Conservation (phyloP, 148 eudicot genomes). For the Suaeda aralocaspica region DNA sequence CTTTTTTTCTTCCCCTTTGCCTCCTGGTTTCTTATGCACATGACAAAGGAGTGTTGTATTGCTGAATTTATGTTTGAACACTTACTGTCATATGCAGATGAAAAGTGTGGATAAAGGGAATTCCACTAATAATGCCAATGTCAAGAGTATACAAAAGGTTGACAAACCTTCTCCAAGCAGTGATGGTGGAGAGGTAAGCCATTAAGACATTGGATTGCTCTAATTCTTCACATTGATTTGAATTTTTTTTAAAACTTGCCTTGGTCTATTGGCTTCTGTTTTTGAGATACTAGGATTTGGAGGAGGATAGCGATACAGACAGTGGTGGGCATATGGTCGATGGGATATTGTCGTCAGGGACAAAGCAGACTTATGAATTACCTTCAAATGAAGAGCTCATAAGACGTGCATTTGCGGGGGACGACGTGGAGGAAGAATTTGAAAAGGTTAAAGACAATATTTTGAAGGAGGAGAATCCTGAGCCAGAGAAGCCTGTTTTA, state of each 20-base stretch:
- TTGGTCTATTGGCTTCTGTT: constrained; percentile 8
- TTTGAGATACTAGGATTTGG: constrained; percentile 41
- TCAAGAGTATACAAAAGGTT: constrained; percentile 29
- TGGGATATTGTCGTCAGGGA: constrained; percentile 69
- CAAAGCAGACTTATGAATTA: constrained; percentile 59
- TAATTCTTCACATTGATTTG: background rate
- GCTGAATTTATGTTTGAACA: background rate
- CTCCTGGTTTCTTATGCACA: background rate
- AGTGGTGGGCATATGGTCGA: constrained; percentile 81
- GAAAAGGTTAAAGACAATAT: constrained; percentile 63
- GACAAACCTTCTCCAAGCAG: constrained; percentile 27
- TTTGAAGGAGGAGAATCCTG: constrained; percentile 80
- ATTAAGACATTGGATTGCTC: background rate
- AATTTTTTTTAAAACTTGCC: background rate
- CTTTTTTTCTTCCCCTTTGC: background rate
- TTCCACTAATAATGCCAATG: constrained; percentile 24
- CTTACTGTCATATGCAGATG: constrained; percentile 28
- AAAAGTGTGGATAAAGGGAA: constrained; percentile 27
- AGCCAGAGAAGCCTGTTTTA: constrained; percentile 77
- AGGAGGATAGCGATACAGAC: constrained; percentile 62
- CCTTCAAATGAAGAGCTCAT: constrained; percentile 89
- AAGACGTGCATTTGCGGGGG: constrained; percentile 87
- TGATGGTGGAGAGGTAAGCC: constrained; percentile 43
- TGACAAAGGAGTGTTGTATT: constrained; percentile 2
- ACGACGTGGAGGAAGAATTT: constrained; percentile 91